Conservation (phyloP, 805 yeast genomes). For the Kazachstania martiniae region DNA sequence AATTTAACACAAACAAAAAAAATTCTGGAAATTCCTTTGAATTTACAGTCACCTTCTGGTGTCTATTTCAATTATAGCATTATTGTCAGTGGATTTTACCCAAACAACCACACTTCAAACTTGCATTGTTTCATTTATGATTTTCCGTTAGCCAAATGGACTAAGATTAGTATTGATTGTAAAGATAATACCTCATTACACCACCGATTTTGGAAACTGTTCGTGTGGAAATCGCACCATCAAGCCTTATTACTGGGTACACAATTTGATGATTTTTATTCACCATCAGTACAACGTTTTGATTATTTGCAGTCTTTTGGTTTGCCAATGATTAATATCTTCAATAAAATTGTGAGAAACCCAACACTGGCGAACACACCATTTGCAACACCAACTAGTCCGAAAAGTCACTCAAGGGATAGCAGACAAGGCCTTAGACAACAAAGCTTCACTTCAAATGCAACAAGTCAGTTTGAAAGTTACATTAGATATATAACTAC, state of each 20-base stretch:
- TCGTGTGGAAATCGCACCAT: slow-evolving; percentile 72
- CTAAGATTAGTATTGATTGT: slow-evolving; percentile 43
- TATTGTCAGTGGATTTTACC: slow-evolving; percentile 49
- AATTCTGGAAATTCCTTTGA: slow-evolving; percentile 21
- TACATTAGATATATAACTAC: slow-evolving; percentile 73
- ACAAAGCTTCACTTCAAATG: slow-evolving; percentile 7
- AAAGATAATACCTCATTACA: slow-evolving; percentile 44
- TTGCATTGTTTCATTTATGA: slow-evolving; percentile 25
- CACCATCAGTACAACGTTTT: slow-evolving; percentile 34
- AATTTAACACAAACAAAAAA: slow-evolving; percentile 11
- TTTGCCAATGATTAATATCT: slow-evolving; percentile 43
- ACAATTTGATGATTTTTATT: slow-evolving; percentile 13
- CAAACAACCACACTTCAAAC: slow-evolving; percentile 26
- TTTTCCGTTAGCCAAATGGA: slow-evolving; percentile 40
- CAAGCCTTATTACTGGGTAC: slow-evolving; percentile 53
- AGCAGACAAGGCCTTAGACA: slow-evolving; percentile 2
- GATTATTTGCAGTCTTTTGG: slow-evolving; percentile 39
- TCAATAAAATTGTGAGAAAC: slow-evolving; percentile 9
- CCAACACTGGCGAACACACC: background rate
- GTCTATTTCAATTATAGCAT: slow-evolving; percentile 58
- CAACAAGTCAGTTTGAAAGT: slow-evolving; percentile 40
- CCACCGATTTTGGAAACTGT: slow-evolving; percentile 57
- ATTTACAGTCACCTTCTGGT: slow-evolving; percentile 45
- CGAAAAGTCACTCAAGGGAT: background rate
- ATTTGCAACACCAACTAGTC: background rate